Conservation (phyloP, 352 stramenopile species). For the Phytopythium delawarense region DNA sequence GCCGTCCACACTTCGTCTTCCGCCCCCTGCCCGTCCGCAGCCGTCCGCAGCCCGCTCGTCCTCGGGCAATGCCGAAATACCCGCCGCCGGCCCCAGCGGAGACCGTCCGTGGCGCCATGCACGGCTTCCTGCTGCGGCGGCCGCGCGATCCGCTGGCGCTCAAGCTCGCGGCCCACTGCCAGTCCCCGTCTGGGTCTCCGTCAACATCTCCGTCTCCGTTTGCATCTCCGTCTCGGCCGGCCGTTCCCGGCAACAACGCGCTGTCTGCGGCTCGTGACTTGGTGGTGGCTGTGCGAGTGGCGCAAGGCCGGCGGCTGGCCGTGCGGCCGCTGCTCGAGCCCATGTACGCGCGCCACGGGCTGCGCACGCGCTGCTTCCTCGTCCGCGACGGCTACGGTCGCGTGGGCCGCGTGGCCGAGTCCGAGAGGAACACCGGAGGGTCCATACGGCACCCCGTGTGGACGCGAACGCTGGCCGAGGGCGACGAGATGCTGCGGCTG, state of each 20-base stretch:
- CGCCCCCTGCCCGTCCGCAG: too few relatives aligned
- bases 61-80: neutral
- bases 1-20: neutral
- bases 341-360: constrained; percentile 42
- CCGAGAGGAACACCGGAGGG: constrained; percentile 31
- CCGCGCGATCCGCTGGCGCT: neutral
- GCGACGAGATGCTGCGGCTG: constrained; percentile 25
- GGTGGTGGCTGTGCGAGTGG: constrained; percentile 49
- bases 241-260: neutral
- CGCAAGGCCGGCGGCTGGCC: constrained; percentile 39
- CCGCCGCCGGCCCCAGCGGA: too few relatives aligned
- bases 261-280: neutral
- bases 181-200: neutral
- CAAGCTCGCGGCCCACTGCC: neutral
- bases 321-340: constrained; percentile 34
- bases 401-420: constrained; percentile 37
- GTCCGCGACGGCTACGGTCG: neutral
- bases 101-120: constrained; percentile 5
- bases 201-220: neutral
- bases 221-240: too few relatives aligned
- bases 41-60: too few relatives aligned
- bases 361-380: constrained; percentile 40
- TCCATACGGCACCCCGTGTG: constrained; percentile 42
- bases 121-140: neutral
- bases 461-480: constrained; percentile 15